Evolutionary conservation across 2,329 filamentous ascomycete genomes (phyloP), one percentile per base, ranked within the genome.

Genomic region (Ceratocystis albifundus): DNA sequence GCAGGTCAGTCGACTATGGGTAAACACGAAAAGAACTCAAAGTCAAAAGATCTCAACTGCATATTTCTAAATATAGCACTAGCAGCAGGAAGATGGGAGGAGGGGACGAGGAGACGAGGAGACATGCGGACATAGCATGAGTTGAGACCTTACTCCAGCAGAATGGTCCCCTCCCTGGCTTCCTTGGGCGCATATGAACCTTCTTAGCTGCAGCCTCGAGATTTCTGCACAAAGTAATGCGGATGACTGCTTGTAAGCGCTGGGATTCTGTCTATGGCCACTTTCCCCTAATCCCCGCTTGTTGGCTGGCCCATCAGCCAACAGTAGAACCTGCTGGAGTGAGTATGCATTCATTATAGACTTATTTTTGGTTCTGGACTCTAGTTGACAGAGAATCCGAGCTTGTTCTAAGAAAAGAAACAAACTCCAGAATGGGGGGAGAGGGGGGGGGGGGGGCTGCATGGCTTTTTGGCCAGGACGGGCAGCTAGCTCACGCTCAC

Each of bases 171-270:
- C n/a, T n/a, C 22, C 45, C n/a, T 17, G 15, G 15, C 45, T 20
- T 20, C 45, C n/a, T 22, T 20, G n/a, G n/a, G 46, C 17, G n/a
- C 46, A 50, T 50, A 20, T 22, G n/a, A 22, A 10, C 46, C 22
- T 20, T 22, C 22, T 50, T 50, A 50, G 46, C 46, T 50, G 46
- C 46, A 50, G 46, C n/a, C 46, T 50, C 46, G 46, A 50, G 46
- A 48, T 6, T 10, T 22, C 46, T 25, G 46, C 46, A 20, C n/a
- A 6, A 50, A 50, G 46, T 20, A 50, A 22, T 30, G 59, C 59
- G n/a, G 59, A 62, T 62, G 32, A 62, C 59, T 62, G 59, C 59
- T 17, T 62, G 59, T 44, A 62, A 62, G 59, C 59, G 59, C 59
- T 22, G 59, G 59, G 59, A 36, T 62, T 41, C 46, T 36, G 32